A percentile compares a stretch with the other conserved stretches of the same genome.
phyloP scores from a whole-genome alignment of 768 basidiomycete genomes.

The Tephrocybe sp. region DNA sequence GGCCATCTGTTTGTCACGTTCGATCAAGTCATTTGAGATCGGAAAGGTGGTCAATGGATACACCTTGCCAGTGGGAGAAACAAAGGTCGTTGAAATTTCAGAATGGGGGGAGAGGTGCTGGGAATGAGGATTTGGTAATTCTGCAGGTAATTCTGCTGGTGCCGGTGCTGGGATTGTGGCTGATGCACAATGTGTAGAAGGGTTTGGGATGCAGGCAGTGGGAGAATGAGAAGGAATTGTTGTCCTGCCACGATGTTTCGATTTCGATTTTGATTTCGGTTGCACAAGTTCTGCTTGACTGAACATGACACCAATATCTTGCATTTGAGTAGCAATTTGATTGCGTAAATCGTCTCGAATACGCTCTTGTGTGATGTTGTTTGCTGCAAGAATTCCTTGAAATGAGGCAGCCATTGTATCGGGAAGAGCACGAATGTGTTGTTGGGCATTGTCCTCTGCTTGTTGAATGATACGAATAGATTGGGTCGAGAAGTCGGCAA shows the following conservation, averaged over 20 bases:
- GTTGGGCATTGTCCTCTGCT: too few species aligned
- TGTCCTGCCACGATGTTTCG: neutral
- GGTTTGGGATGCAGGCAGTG: neutral
- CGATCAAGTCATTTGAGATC: constrained; percentile 3
- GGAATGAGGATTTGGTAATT: neutral
- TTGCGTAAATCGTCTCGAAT: neutral
- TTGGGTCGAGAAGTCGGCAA: constrained; percentile 4
- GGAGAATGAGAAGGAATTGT: neutral
- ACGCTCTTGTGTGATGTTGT: constrained; percentile 1
- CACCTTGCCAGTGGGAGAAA: neutral
- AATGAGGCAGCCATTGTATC: too few species aligned
- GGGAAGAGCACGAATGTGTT: too few species aligned
- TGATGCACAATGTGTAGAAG: too few species aligned
- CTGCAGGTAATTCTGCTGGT: too few species aligned
- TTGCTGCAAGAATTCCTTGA: too few species aligned
- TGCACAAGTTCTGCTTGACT: neutral
- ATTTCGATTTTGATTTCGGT: neutral
- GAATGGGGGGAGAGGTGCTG: too few species aligned
- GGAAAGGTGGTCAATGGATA: constrained; percentile 5
- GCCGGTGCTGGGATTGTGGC: too few species aligned
- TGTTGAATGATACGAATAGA: too few species aligned
- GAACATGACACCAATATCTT: too few species aligned
- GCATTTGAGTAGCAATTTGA: too few species aligned
- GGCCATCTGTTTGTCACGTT: constrained; percentile 4
- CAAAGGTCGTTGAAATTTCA: neutral